phyloP scores from a whole-genome alignment of 495 filamentous ascomycete species.

The Neohortaea acidophila region DNA sequence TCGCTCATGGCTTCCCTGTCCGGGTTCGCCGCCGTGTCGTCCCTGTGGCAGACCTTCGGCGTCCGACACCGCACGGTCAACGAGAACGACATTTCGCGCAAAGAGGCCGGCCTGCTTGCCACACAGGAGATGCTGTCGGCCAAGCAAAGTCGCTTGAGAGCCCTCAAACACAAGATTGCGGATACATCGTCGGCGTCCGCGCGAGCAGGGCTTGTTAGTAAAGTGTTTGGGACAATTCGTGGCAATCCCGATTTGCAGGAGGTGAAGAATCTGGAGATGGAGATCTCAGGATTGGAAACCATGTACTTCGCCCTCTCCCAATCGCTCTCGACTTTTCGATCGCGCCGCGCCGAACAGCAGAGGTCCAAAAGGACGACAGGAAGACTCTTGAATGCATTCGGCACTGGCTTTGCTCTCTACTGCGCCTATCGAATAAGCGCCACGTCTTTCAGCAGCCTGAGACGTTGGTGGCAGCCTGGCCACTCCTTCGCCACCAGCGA shows the following conservation, averaged over 20 bases:
- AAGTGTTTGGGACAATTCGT: conserved; percentile 49
- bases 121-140: conserved; percentile 57
- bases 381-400: conserved; percentile 36
- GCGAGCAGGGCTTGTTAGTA: conserved; percentile 45
- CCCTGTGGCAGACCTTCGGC: conserved; percentile 66
- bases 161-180: conserved; percentile 44
- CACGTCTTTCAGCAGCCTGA: conserved; percentile 45
- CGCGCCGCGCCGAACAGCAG: conserved; percentile 42
- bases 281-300: conserved; percentile 60
- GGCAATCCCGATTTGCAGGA: conserved; percentile 46
- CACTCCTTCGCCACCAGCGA: conserved; percentile 50
- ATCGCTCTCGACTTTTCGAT: conserved; percentile 42
- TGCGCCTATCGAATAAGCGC: conserved; percentile 61
- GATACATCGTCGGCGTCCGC: conserved; percentile 26
- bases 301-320: conserved; percentile 53
- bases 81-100: conserved; percentile 54
- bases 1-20: conserved; percentile 68
- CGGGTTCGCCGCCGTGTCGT: conserved; percentile 66
- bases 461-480: conserved; percentile 34
- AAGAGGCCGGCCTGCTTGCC: conserved; percentile 57
- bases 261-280: conserved; percentile 48
- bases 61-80: conserved; percentile 35
- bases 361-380: conserved; percentile 48
- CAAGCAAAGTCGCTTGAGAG: conserved; percentile 51
- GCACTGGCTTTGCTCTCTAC: conserved; percentile 55